phyloP scores from a whole-genome alignment of 73 alveolate species.

The Paramecium octaurelia region DNA sequence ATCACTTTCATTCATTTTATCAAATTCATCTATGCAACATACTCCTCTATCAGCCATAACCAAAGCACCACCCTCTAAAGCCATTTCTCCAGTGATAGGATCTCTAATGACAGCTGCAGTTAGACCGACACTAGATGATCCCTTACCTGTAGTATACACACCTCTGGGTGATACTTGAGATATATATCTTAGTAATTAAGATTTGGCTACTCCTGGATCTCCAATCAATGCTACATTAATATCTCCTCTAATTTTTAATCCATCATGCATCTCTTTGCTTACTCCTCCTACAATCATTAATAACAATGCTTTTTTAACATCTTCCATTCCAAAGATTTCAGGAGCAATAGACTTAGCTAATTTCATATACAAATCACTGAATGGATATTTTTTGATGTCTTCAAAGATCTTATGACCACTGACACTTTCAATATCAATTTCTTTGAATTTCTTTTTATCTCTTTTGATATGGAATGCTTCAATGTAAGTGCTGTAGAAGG shows the following conservation, averaged over 20 bases:
- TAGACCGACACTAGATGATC: conserved; percentile 98
- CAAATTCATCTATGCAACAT: conserved; percentile 99
- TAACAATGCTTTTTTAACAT: conserved; percentile 95
- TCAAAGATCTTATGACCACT: conserved; percentile 56
- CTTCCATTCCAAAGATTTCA: conserved; percentile 95
- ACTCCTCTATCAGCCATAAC: conserved; percentile 98
- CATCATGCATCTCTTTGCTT: conserved; percentile 93
- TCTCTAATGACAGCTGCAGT: conserved; percentile 97
- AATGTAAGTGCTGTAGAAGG: conserved; percentile 85
- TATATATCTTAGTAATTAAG: conserved; percentile 93
- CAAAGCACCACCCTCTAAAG: conserved; percentile 98
- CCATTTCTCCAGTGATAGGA: conserved; percentile 85
- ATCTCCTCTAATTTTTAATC: conserved; percentile 98
- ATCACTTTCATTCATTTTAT: conserved; percentile 97
- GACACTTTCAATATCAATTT: conserved; percentile 72
- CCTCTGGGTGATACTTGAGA: conserved; percentile 95
- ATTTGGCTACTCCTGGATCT: conserved; percentile 98
- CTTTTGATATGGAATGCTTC: conserved; percentile 84
- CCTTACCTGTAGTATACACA: conserved; percentile 98
- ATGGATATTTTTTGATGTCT: conserved; percentile 18
- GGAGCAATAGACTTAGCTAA: conserved; percentile 96
- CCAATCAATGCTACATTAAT: conserved; percentile 96
- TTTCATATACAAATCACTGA: conserved; percentile 66
- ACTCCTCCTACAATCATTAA: conserved; percentile 93
- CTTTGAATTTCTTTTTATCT: conserved; percentile 88